A percentile compares a stretch with the other conserved stretches of the same genome.
Conservation (phyloP, 2,329 filamentous ascomycete species). For the Aureobasidium sp. region DNA sequence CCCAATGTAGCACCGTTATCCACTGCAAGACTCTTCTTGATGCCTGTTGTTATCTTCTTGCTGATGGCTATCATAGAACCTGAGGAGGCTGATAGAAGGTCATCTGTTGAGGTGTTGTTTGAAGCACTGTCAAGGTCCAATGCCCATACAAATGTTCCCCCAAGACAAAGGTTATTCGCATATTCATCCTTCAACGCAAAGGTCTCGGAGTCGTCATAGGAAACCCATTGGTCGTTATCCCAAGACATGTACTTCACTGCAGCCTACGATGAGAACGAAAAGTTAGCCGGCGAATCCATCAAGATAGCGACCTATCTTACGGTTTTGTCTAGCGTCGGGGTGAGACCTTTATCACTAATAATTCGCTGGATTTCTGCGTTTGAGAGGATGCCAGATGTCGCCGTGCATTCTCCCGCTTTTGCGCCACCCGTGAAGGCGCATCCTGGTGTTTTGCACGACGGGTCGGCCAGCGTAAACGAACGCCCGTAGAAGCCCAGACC, state of each 20-base stretch:
- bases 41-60: too few relatives aligned
- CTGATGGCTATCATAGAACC: too few relatives aligned
- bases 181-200: neutral
- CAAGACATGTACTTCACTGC: neutral
- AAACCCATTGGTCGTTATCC: neutral
- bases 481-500: conserved; percentile 41
- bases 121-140: neutral
- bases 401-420: conserved; percentile 22
- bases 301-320: too few relatives aligned
- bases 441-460: conserved; percentile 14
- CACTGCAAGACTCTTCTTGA: too few relatives aligned
- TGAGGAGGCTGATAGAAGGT: too few relatives aligned
- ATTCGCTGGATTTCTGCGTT: conserved; percentile 17
- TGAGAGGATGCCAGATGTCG: conserved; percentile 16
- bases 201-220: neutral
- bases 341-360: neutral
- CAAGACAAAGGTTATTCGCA: neutral
- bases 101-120: too few relatives aligned
- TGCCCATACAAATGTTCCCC: neutral
- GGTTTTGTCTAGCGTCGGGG: neutral
- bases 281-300: too few relatives aligned
- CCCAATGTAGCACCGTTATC: too few relatives aligned
- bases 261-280: too few relatives aligned
- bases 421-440: conserved; percentile 16
- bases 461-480: conserved; percentile 22